Evolutionary conservation across 139 green algal genomes (phyloP).

Genomic region (Micromonas commoda): DNA sequence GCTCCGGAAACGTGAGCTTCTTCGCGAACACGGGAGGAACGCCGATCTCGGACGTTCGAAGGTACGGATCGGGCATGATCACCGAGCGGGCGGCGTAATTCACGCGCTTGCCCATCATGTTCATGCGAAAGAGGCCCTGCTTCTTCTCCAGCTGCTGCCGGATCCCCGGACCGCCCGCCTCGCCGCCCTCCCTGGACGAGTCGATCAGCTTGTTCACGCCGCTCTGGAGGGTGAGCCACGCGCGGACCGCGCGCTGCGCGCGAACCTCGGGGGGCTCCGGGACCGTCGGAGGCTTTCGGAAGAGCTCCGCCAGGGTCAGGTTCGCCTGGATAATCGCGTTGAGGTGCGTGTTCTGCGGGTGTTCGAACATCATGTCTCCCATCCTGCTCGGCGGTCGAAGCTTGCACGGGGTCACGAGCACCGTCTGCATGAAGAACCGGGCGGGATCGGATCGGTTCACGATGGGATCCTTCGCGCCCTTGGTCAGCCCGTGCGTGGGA

Average conservation of each 20-base stretch:
- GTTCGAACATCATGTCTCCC: slow-evolving; percentile 66
- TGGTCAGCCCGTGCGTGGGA: background rate
- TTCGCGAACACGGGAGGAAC: slow-evolving; percentile 93
- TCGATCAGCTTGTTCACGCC: slow-evolving; percentile 79
- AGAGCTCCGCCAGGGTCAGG: slow-evolving; percentile 55
- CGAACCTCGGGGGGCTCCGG: slow-evolving; percentile 21
- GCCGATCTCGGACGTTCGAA: slow-evolving; percentile 82
- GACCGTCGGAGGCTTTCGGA: slow-evolving; percentile 12
- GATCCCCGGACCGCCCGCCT: slow-evolving; percentile 50
- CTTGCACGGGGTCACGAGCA: slow-evolving; percentile 84
- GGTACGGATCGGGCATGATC: slow-evolving; percentile 92
- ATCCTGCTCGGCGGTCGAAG: slow-evolving; percentile 63
- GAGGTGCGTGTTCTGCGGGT: slow-evolving; percentile 81
- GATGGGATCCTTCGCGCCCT: background rate
- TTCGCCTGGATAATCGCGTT: slow-evolving; percentile 64
- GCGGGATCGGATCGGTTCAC: slow-evolving; percentile 11
- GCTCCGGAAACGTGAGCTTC: slow-evolving; percentile 80
- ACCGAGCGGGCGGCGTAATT: slow-evolving; percentile 94
- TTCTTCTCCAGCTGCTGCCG: slow-evolving; percentile 93
- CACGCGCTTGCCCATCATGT: slow-evolving; percentile 99
- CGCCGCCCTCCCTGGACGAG: slow-evolving; percentile 46
- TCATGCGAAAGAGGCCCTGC: slow-evolving; percentile 97
- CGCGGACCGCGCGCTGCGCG: slow-evolving; percentile 34
- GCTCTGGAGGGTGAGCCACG: slow-evolving; percentile 80
- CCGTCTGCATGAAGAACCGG: slow-evolving; percentile 77